Conservation (phyloP, 257 asterid species). For the Jaltomata sinuosa region DNA sequence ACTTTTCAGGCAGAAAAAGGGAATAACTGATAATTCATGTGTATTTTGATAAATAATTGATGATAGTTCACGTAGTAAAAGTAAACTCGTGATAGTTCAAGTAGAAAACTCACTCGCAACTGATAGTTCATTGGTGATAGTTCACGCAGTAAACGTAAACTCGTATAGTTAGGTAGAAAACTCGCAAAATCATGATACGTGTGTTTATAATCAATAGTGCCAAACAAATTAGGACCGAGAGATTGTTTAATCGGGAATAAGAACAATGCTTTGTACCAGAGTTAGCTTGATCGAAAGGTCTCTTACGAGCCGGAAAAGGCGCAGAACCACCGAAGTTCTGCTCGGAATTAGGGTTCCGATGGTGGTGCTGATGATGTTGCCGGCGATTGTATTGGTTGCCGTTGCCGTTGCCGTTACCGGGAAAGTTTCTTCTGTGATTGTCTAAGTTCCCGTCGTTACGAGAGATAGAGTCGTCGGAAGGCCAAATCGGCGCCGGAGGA, state of each 20-base stretch:
- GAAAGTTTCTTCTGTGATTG: background rate
- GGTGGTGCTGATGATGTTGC: background rate
- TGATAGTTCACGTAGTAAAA: too few relatives aligned
- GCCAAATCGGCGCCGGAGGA: background rate
- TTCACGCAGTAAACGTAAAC: too few relatives aligned
- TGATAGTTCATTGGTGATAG: too few relatives aligned
- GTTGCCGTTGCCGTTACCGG: too few relatives aligned
- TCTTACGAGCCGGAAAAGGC: conserved; percentile 13
- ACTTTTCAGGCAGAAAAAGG: too few relatives aligned
- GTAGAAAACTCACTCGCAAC: too few relatives aligned
- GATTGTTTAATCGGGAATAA: background rate
- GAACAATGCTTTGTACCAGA: background rate
- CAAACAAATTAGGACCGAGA: background rate
- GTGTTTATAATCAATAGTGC: background rate
- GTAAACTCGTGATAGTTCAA: too few relatives aligned
- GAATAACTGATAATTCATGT: too few relatives aligned
- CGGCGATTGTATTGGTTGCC: conserved; percentile 4
- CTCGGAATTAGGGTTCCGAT: background rate
- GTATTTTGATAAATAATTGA: too few relatives aligned
- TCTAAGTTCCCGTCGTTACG: background rate
- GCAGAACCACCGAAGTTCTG: background rate
- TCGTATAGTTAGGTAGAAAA: too few relatives aligned
- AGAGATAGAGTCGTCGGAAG: conserved; percentile 5
- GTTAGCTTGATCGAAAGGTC: conserved; percentile 5
- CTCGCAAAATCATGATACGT: too few relatives aligned